Percentiles rank a stretch among this genome's conserved stretches.
phyloP scores from a whole-genome alignment of 1,284 basidiomycete genomes.

The Athelia psychrophila region DNA sequence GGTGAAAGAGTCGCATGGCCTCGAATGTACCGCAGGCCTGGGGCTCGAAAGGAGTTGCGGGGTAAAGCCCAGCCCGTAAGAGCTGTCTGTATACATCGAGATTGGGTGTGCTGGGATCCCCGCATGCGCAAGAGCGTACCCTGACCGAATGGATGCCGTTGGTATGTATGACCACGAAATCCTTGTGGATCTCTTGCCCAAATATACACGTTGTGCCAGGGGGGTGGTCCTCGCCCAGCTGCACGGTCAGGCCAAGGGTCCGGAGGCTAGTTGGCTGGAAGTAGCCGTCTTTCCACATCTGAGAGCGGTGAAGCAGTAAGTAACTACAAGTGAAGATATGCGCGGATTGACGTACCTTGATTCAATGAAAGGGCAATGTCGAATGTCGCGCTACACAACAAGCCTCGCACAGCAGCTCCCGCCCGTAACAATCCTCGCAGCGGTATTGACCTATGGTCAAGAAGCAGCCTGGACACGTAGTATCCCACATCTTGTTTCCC shows the following conservation, averaged over 20 bases:
- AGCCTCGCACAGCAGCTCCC: neutral
- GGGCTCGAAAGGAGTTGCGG: constrained; percentile 14
- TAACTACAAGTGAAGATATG: neutral
- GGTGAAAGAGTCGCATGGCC: constrained; percentile 15
- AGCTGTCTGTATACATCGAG: constrained; percentile 10
- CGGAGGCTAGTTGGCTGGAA: neutral
- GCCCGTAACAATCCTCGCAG: neutral
- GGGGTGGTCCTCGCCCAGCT: neutral
- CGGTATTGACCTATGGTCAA: neutral
- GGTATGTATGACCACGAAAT: neutral
- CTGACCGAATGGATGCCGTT: constrained; percentile 4
- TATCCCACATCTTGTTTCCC: neutral
- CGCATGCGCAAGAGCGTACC: constrained; percentile 15
- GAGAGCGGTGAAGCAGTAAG: neutral
- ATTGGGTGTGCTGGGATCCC: neutral
- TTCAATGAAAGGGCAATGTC: neutral
- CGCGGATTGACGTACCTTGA: neutral
- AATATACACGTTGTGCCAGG: neutral
- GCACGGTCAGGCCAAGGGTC: neutral
- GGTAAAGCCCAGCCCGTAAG: constrained; percentile 14
- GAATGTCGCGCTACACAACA: neutral
- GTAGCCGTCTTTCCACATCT: neutral
- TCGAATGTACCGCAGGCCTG: constrained; percentile 14
- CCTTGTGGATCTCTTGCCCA: neutral
- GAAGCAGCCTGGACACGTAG: neutral